These are phyloP conservation scores for Fusarium protoensiforme DNA, from an alignment of 2,329 filamentous ascomycete genomes.

Conservation along the genomic window DNA sequence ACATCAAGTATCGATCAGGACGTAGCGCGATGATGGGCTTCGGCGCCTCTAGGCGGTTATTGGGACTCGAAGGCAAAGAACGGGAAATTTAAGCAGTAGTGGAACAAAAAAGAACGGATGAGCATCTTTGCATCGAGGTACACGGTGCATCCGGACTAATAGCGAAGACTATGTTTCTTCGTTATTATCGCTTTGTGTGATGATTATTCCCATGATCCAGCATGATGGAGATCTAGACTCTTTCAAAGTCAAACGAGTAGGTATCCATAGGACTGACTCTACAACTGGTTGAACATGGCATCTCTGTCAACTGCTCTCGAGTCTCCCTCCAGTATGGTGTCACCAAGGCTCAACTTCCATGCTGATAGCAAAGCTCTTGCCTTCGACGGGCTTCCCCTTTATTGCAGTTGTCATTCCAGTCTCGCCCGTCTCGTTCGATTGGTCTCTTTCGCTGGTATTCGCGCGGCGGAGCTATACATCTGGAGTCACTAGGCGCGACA, in stretches of 20 bases:
- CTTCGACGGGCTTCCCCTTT: too few relatives aligned
- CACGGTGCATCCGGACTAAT: too few relatives aligned
- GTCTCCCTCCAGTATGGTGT: background rate
- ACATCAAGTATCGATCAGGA: background rate
- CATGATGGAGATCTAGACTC: background rate
- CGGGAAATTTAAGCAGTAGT: background rate
- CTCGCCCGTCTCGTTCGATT: background rate
- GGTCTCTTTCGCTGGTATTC: background rate
- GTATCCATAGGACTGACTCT: background rate
- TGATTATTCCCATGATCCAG: background rate
- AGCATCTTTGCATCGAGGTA: background rate
- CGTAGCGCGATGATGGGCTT: background rate
- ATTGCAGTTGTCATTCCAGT: background rate
- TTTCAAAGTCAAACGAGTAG: background rate
- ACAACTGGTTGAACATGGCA: background rate
- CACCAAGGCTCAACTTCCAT: background rate
- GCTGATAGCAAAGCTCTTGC: background rate
- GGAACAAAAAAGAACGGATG: background rate
- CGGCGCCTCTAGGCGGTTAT: background rate
- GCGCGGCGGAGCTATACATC: background rate
- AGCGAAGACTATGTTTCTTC: background rate
- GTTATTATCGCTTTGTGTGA: background rate
- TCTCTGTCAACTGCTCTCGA: background rate
- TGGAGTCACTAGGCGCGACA: background rate
- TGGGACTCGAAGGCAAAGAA: background rate